Evolutionary conservation across 2,329 filamentous ascomycete genomes (phyloP), one percentile per base, ranked within the genome.

Genomic region (Didymella lethalis): DNA sequence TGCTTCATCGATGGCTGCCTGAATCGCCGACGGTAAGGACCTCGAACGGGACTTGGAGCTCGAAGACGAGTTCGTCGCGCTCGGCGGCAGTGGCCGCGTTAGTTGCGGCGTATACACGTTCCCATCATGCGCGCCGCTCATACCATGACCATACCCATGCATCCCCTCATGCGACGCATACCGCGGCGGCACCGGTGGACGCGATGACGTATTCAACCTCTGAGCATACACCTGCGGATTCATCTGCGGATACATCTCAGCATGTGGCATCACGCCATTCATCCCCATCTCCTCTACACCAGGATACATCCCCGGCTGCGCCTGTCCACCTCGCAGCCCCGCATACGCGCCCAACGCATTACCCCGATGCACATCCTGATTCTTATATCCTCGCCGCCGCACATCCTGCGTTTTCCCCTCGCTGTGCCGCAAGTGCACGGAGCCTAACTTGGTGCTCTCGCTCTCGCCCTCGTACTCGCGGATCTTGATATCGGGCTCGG

Each of bases 1-100:
- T 11, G 49, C 49, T 34, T 18, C 38, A 11, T 44, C 20, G n/a
- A 52, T 45, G 16, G 49, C 49, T 28, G 38, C 49, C 16, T 52
- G 49, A 1, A 52, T 23, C 3, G n/a, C 28, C 14, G 40, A 41
- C 6, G 49, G 29, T 16, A 52, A 12, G 2, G 5, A 28, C 7
- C 31, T 45, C 4, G 29, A 26, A 1, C n/a, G 20, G 7, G 38
- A n/a, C 18, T 43, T 29, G 2, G 28, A 38, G n/a, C 49, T 36
- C 29, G 28, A 23, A 18, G 40, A n/a, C 7, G 38, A 23, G n/a
- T 29, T 45, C 7, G 29, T 36, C 10, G 26, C 32, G 16, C 49
- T 52, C 10, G 38, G 20, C 7, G 47, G 47, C 16, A 29, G 38
- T 29, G 38, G 29, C 16, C 34, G 49, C 4, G 11, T 28, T 5